Conservation (phyloP, 202 grass and related monocot species). For the Bolboschoenoplectus hybrid region DNA sequence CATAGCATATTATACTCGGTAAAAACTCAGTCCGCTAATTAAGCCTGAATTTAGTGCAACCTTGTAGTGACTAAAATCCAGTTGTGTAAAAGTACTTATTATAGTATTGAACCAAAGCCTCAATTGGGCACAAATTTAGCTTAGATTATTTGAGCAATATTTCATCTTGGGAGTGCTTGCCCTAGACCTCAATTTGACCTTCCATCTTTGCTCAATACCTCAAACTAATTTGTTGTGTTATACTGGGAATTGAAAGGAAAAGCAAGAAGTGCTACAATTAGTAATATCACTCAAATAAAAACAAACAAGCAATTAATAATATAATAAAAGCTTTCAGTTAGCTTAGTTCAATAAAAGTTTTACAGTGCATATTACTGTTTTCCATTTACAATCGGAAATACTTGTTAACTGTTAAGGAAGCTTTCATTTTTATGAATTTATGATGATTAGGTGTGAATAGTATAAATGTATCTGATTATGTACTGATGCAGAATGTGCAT, state of each 20-base stretch:
- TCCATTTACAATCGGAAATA: slow-evolving; percentile 17
- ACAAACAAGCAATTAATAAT: too few relatives aligned
- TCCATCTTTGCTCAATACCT: not conserved
- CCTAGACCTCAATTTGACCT: not conserved
- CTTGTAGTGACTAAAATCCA: not conserved
- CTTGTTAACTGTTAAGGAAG: not conserved
- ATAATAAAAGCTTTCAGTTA: not conserved
- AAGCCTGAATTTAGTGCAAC: not conserved
- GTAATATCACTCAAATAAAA: not conserved
- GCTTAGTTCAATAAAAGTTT: not conserved
- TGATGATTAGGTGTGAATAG: not conserved
- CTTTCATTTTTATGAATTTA: not conserved
- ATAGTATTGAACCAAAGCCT: not conserved
- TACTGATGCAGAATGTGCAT: slow-evolving; percentile 70
- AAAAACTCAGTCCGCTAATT: not conserved
- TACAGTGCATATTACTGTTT: not conserved
- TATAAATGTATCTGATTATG: slow-evolving; percentile 5
- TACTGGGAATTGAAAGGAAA: not conserved
- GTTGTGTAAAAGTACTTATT: slow-evolving; percentile 11
- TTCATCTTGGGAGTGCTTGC: not conserved
- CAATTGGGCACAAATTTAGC: not conserved
- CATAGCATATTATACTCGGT: not conserved
- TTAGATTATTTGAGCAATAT: slow-evolving; percentile 13
- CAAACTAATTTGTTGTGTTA: not conserved
- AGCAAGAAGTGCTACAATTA: not conserved